phyloP scores from a whole-genome alignment of 495 filamentous ascomycete species.

The Trichoderma gamsii region DNA sequence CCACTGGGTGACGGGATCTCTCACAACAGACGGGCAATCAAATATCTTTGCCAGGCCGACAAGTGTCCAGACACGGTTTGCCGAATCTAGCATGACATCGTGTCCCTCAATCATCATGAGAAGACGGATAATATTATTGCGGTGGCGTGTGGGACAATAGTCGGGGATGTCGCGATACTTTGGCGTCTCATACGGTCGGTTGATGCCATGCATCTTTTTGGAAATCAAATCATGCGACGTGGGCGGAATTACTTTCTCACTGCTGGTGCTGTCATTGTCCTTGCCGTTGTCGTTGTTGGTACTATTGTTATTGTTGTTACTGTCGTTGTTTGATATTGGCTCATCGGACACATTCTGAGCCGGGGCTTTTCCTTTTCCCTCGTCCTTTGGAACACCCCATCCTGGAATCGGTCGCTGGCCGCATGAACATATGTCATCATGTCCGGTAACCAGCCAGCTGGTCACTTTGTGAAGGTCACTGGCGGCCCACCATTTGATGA shows the following conservation, averaged over 20 bases:
- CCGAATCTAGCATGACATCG: constrained; percentile 52
- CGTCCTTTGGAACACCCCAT: constrained; percentile 15
- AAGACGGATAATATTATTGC: constrained; percentile 53
- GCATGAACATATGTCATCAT: constrained; percentile 30
- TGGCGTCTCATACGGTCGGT: constrained; percentile 16
- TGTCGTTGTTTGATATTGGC: not conserved
- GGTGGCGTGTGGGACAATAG: constrained; percentile 56
- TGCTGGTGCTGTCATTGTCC: not conserved
- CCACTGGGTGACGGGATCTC: constrained; percentile 31
- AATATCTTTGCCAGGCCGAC: constrained; percentile 54
- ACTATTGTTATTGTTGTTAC: not conserved
- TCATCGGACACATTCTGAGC: not conserved
- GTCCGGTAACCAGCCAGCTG: constrained; percentile 27
- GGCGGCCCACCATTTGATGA: constrained; percentile 45
- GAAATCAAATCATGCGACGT: not conserved
- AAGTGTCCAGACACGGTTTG: constrained; percentile 58
- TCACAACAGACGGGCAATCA: constrained; percentile 39
- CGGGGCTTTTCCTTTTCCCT: not conserved
- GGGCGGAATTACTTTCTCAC: not conserved
- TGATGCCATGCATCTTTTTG: not conserved
- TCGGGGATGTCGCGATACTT: constrained; percentile 37
- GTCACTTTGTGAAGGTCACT: constrained; percentile 31
- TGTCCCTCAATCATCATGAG: constrained; percentile 47
- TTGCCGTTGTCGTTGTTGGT: not conserved
- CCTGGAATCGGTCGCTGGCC: constrained; percentile 22